Evolutionary conservation across 768 basidiomycete species (phyloP).

Genomic region (Leucocoprinus leucothites): DNA sequence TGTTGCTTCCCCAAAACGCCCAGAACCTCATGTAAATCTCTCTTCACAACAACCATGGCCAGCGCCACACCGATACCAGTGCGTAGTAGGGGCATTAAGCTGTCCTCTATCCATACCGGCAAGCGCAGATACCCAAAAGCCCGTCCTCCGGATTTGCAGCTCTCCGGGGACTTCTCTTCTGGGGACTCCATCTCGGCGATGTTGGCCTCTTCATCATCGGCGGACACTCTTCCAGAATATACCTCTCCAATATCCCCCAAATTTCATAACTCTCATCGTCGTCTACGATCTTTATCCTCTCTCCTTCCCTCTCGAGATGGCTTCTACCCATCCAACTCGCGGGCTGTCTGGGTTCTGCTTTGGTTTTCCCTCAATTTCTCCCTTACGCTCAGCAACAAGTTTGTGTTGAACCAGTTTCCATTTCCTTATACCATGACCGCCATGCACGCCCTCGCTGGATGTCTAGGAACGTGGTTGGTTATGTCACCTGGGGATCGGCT

Average conservation of each 20-base stretch:
- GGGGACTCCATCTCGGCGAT: background rate
- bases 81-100: background rate
- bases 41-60: slow-evolving; percentile 1
- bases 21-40: background rate
- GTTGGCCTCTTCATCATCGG: background rate
- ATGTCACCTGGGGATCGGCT: slow-evolving; percentile 29
- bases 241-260: background rate
- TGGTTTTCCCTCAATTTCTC: slow-evolving; percentile 92
- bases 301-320: background rate
- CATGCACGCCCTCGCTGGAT: slow-evolving; percentile 83
- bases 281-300: background rate
- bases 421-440: slow-evolving; percentile 96
- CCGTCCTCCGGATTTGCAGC: background rate
- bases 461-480: slow-evolving; percentile 72
- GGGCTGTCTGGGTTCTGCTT: slow-evolving; percentile 59
- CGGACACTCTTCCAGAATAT: slow-evolving; percentile 8
- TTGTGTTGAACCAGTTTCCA: slow-evolving; percentile 86
- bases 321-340: slow-evolving; percentile 17
- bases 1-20: background rate
- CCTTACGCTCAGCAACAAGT: slow-evolving; percentile 95
- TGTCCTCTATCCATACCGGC: slow-evolving; percentile 1
- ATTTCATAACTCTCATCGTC: background rate
- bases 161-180: background rate
- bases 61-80: background rate
- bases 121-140: slow-evolving; percentile 8